Conservation (phyloP, 441 rosid genomes). For the Omphalea diandra region DNA sequence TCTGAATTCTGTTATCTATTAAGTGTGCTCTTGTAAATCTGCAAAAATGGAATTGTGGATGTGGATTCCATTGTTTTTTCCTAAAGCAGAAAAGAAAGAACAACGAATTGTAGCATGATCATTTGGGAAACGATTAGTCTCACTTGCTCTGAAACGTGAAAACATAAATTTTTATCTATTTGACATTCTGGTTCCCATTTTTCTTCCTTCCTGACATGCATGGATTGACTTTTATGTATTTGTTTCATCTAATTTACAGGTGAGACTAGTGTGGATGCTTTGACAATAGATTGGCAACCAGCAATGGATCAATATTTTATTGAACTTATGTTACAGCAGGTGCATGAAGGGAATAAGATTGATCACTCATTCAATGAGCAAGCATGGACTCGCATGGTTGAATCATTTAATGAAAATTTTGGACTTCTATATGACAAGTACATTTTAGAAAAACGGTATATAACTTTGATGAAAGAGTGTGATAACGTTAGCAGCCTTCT, state of each 20-base stretch:
- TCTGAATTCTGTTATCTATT: not conserved
- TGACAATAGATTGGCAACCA: constrained; percentile 55
- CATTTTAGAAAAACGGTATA: constrained; percentile 52
- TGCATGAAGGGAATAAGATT: constrained; percentile 43
- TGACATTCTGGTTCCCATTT: not conserved
- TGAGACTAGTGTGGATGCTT: constrained; percentile 31
- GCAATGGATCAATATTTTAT: constrained; percentile 57
- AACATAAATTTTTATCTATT: no score
- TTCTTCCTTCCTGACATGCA: not conserved
- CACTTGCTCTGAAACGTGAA: not conserved
- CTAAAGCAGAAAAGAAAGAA: not conserved
- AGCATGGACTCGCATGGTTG: constrained; percentile 62
- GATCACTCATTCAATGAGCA: constrained; percentile 50
- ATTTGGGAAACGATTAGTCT: not conserved
- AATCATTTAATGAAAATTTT: constrained; percentile 54
- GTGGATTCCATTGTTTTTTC: not conserved
- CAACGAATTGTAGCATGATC: not conserved
- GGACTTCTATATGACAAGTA: constrained; percentile 46
- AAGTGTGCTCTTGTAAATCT: not conserved
- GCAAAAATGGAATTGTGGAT: not conserved
- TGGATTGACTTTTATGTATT: not conserved
- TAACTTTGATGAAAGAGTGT: constrained; percentile 64
- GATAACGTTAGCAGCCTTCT: constrained; percentile 58
- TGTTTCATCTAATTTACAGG: constrained; percentile 25
- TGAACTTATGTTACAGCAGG: constrained; percentile 61